Evolutionary conservation across 257 asterid genomes (phyloP).

Genomic region (Solanum sejunctum): DNA sequence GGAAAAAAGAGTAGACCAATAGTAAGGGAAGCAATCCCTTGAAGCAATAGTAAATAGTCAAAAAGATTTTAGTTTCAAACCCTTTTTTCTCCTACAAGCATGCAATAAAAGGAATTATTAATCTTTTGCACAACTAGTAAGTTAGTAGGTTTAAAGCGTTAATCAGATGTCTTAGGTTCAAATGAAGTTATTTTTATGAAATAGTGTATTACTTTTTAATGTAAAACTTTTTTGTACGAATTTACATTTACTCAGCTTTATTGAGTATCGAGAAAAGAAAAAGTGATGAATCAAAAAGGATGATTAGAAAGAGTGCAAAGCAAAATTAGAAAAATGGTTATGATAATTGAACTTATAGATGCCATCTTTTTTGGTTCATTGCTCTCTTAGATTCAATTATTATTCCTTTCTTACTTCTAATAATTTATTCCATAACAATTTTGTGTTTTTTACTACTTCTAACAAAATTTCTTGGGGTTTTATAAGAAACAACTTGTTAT

Average conservation of each 20-base stretch:
- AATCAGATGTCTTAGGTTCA: rapidly evolving
- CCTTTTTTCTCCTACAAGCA: not conserved
- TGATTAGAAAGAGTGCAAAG: not conserved
- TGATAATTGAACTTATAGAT: not conserved
- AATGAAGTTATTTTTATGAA: not conserved
- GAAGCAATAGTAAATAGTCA: constrained; percentile 30
- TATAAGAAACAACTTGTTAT: not conserved
- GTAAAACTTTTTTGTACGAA: rapidly evolving
- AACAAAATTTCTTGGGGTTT: not conserved
- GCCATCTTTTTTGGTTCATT: not conserved
- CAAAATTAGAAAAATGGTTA: not conserved
- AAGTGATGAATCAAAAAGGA: not conserved
- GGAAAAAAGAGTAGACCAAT: constrained; percentile 2
- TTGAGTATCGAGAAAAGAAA: not conserved
- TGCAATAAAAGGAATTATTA: not conserved
- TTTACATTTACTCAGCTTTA: not conserved
- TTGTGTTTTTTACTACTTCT: not conserved
- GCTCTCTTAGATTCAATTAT: not conserved
- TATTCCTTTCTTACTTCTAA: not conserved
- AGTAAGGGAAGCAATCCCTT: constrained; percentile 28
- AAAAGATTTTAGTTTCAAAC: not conserved
- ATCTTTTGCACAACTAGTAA: not conserved
- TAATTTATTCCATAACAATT: not conserved
- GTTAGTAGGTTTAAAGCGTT: not conserved
- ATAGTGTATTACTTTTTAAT: rapidly evolving